phyloP scores from a whole-genome alignment of 2,329 filamentous ascomycete genomes.

The Apiospora malaysiana region DNA sequence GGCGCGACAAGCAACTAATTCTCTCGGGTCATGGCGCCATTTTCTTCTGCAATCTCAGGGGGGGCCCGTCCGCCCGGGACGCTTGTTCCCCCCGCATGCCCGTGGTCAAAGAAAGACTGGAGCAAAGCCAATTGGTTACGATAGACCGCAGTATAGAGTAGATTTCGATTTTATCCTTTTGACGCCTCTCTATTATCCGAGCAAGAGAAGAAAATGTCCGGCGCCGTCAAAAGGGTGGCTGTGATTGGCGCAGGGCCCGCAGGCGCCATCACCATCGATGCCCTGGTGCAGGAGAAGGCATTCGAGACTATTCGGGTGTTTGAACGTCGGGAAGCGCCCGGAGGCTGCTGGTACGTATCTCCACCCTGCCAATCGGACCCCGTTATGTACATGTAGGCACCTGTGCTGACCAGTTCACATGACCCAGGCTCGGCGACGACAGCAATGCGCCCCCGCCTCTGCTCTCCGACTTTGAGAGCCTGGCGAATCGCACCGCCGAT shows the following conservation, averaged over 20 bases:
- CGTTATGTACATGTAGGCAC: background rate
- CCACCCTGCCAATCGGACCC: background rate
- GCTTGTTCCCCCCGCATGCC: background rate
- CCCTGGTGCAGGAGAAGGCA: constrained; percentile 60
- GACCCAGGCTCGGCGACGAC: constrained; percentile 46
- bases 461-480: constrained; percentile 50
- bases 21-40: constrained; percentile 10
- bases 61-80: background rate
- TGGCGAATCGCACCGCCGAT: constrained; percentile 58
- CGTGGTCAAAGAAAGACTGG: background rate
- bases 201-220: background rate
- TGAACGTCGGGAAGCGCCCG: constrained; percentile 63
- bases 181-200: background rate
- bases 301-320: constrained; percentile 68
- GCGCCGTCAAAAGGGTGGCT: constrained; percentile 50
- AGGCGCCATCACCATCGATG: constrained; percentile 65
- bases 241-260: constrained; percentile 67
- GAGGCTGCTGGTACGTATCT: constrained; percentile 63
- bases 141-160: background rate
- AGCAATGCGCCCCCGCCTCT: constrained; percentile 44
- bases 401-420: constrained; percentile 35
- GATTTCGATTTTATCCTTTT: background rate
- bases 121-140: background rate
- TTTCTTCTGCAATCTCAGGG: background rate
- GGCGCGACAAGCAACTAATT: background rate